Base-by-base conservation (phyloP, 1,139 yeast genomes). In the Suhomyces chickasaworum region DNA sequence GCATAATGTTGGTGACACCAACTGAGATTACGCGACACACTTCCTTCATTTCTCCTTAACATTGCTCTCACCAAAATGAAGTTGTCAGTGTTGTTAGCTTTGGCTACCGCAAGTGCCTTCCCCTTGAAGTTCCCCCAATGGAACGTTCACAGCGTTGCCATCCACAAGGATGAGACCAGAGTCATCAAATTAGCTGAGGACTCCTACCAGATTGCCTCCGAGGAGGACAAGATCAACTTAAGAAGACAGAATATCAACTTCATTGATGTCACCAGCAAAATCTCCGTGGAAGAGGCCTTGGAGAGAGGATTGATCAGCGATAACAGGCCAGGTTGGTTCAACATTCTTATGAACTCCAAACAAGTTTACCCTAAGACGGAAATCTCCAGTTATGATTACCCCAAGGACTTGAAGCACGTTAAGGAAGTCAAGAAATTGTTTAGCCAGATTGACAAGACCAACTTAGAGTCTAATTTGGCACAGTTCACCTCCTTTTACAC, bases 401-500 rank as follows among this genome's bases (percentile, higher is more conserved):
- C 96, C 0, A 58, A 58, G 2, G 52, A 66, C 30, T 65, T 73
- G 4, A 53, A 66, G n/a, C 69, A 77, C 53, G 47, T 57, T 7
- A 59, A 73, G 3, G 59, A 64, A 9, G 82, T 89, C 32, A 54
- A 63, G 3, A 53, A 61, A 4, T 61, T 85, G 39, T 63, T 75
- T 42, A 58, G 58, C 16, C 46, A 63, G 3, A 75, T 84, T 49
- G 73, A 80, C 52, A 67, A 66, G 45, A 71, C 69, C 7, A 63
- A 68, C 22, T 75, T 88, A 67, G 70, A 78, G 56, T 66, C 68
- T 25, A 80, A 80, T 55, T 73, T 89, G 63, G 80, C 82, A 27
- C 66, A 76, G 45, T 83, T 89, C 59, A 72, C 91, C 7, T 81
- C 88, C 31, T 89, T 87, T 62, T 81, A 71, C 64, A 84, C 91